Evolutionary conservation across 31 red algal species (phyloP), one percentile per base, ranked within the genome.

Genomic region (Asparagopsis taxiformis): DNA sequence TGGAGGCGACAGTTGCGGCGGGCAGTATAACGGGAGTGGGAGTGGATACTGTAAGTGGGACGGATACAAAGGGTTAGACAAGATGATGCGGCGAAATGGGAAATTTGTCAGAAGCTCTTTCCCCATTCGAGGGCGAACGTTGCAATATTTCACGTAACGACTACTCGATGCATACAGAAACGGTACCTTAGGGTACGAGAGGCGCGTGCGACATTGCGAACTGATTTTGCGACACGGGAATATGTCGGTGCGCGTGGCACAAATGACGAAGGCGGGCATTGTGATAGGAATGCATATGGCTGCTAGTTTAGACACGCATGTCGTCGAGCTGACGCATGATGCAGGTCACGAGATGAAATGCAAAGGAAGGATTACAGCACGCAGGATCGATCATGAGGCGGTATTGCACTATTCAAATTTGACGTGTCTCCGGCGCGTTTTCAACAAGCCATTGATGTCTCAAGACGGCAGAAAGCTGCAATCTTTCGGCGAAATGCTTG

Each of bases 131-230:
- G 41, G 41, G 16, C 13, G 84, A 62, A 34, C 84, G 84, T 11
- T 59, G 73, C 53, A 88, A 55, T 55, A 69, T 77, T 43, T 88
- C 73, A 28, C 32, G 62, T n/a, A 78, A 55, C 11, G 84, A 59
- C 1, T 48, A 51, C 36, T 88, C 72, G 43, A 74, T 79, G 26
- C 74, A 65, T 22, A 88, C 84, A 0, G 84, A 74, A 13, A 74
- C 84, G 55, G 84, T 74, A 5, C 73, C 73, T 9, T n/a, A n/a
- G n/a, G 24, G 48, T 9, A 33, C 31, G 24, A 64, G 49, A 36
- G 80, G 30, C 44, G 6, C 30, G 32, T 20, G 37, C 26, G 25
- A 16, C 53, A 11, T 17, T 39, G 31, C 35, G 67, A 10, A 43
- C 1, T 13, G 55, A 53, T 22, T 17, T 35, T 31, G 68, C 26